Evolutionary conservation across 2,329 filamentous ascomycete species (phyloP), one percentile per base, ranked within the genome.

Genomic region (Fusarium vanettenii): DNA sequence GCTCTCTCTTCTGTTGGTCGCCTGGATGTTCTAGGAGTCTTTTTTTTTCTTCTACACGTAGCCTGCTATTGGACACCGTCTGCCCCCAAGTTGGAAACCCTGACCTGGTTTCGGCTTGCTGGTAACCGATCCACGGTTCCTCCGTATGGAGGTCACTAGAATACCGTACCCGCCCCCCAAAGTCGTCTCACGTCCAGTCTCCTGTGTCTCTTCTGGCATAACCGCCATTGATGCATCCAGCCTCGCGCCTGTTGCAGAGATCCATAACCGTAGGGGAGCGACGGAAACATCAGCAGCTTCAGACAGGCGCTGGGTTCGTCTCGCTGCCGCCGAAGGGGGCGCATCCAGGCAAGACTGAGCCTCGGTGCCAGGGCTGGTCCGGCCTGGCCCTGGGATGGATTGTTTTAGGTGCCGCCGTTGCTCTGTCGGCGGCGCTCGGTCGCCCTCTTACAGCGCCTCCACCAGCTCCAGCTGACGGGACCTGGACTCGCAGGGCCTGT

Each of bases 381-480:
- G 22, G 43, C 45, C 45, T 50, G 48, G 18, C 10, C 48, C 48
- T 52, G 45, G 45, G 45, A 50, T 52, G 48, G 59, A 62, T 63
- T 63, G 69, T 71, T 75, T 71, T 75, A 71, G 70, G 62, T 77
- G 66, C 73, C 67, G 73, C 75, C 71, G 73, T 78, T 73, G 74
- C 74, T 77, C 64, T 74, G 74, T 68, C 70, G 74, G 70, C 66
- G 60, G 37, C 71, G 64, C 67, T 68, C 60, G 62, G 72, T 73
- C 69, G 62, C 72, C 60, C 60, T 64, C 63, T 63, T 61, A 37
- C 60, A 52, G 69, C 65, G 69, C 65, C 69, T 70, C 72, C 72
- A 62, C 72, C 31, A 41, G 66, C 69, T 74, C 72, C 31, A 41
- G 66, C 69, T 74, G 68, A 74, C 71, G 14, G 35, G 35, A 37